These are phyloP conservation scores for Parastagonospora avenae DNA, from an alignment of 2,329 filamentous ascomycete genomes.

Conservation along the genomic window DNA sequence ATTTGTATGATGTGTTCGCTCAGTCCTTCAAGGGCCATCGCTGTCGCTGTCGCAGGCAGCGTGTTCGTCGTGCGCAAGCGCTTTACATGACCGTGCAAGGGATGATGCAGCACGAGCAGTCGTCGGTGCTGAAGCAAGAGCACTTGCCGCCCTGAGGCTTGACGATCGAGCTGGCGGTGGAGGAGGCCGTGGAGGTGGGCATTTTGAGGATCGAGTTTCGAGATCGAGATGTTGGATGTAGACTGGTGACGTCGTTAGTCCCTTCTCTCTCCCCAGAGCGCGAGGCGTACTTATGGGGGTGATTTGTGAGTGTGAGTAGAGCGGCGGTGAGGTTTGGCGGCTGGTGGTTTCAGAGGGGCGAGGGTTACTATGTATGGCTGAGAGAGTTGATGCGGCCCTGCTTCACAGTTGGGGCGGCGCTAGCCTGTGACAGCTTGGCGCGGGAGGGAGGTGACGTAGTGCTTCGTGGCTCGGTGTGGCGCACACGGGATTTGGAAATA, in stretches of 20 bases:
- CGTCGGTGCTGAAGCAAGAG: constrained; percentile 36
- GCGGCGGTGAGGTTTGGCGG: neutral
- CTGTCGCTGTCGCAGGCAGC: too few species aligned
- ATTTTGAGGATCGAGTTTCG: constrained; percentile 17
- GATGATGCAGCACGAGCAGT: constrained; percentile 42
- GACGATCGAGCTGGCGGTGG: constrained; percentile 38
- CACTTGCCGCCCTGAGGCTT: constrained; percentile 43
- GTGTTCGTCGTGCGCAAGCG: too few species aligned
- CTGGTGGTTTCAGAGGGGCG: neutral
- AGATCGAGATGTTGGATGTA: neutral
- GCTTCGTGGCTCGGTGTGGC: constrained; percentile 23
- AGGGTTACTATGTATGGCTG: neutral
- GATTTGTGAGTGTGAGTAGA: neutral
- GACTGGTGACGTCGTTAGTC: constrained; percentile 15
- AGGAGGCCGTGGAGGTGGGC: constrained; percentile 39
- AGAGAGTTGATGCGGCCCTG: constrained; percentile 12
- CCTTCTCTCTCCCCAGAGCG: too few species aligned
- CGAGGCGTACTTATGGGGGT: neutral
- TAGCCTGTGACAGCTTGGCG: constrained; percentile 19
- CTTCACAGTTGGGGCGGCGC: constrained; percentile 19
- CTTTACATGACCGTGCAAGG: constrained; percentile 46
- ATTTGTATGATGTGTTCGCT: too few species aligned
- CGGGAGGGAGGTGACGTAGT: constrained; percentile 27
- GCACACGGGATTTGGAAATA: neutral
- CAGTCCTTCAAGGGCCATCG: too few species aligned